phyloP scores from a whole-genome alignment of 2,329 filamentous ascomycete species.

The Ophiosphaerella narmari region DNA sequence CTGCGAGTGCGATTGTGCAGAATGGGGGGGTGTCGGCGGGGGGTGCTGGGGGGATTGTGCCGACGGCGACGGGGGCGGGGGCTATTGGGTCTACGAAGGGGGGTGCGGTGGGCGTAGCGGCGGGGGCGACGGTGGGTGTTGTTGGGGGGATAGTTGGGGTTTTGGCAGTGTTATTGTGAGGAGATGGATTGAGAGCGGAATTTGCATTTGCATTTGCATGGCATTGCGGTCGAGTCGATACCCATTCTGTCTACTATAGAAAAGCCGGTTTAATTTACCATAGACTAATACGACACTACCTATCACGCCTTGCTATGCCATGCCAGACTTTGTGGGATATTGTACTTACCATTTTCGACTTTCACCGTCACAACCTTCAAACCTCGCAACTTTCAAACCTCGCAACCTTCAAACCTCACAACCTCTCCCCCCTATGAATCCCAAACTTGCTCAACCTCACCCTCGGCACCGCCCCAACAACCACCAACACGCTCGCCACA shows the following conservation, averaged over 20 bases:
- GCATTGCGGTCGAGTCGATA: neutral
- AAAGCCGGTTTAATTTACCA: neutral
- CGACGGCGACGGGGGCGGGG: neutral
- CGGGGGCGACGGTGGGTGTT: constrained; percentile 5
- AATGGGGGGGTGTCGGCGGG: neutral
- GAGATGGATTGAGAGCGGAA: neutral
- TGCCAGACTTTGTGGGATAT: neutral
- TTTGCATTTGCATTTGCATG: neutral
- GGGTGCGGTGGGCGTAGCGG: constrained; percentile 2
- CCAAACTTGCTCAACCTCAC: constrained; percentile 85
- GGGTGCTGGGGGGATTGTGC: neutral
- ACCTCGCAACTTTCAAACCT: neutral
- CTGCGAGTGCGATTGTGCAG: constrained; percentile 1
- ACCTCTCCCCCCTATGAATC: constrained; percentile 36
- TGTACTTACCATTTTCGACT: too few relatives aligned
- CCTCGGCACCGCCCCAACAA: constrained; percentile 75
- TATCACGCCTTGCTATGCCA: neutral
- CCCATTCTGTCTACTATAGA: neutral
- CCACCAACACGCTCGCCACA: constrained; percentile 66
- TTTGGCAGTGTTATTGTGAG: constrained; percentile 8
- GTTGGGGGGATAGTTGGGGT: constrained; percentile 5
- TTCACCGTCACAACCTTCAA: neutral
- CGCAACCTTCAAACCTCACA: too few relatives aligned
- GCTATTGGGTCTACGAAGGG: constrained; percentile 1
- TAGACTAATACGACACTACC: too few relatives aligned